A percentile compares a stretch with the other conserved stretches of the same genome.
phyloP scores from a whole-genome alignment of 768 basidiomycete genomes.

The Tulasnella sp. region DNA sequence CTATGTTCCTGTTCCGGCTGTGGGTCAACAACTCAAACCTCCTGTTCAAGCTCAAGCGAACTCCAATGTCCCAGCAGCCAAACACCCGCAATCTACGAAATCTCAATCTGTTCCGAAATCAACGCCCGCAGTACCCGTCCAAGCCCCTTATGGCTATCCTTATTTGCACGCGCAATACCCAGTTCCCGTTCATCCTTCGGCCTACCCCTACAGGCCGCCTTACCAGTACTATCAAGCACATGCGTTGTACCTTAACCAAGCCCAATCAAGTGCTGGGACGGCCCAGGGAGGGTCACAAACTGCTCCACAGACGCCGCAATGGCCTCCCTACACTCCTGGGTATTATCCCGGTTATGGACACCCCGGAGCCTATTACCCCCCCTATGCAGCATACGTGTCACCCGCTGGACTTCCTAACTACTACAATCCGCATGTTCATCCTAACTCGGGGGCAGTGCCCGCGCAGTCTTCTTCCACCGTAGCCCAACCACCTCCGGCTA shows the following conservation, averaged over 20 bases:
- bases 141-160: slow-evolving; percentile 6
- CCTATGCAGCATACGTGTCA: neutral
- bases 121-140: neutral
- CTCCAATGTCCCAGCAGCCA: neutral
- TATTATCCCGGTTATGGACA: slow-evolving; percentile 2
- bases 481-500: neutral
- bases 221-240: neutral
- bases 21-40: neutral
- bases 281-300: neutral
- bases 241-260: neutral
- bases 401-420: neutral
- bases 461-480: neutral
- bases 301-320: neutral
- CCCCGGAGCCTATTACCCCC: neutral
- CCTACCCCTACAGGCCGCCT: neutral
- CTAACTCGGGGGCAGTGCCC: neutral
- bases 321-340: neutral
- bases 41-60: neutral
- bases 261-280: neutral
- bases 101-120: neutral
- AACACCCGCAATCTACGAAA: neutral
- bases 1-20: neutral
- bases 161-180: slow-evolving; percentile 9
- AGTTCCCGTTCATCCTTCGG: slow-evolving; percentile 13
- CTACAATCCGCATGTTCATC: neutral